Percentiles rank a stretch among this genome's conserved stretches.
Evolutionary conservation across 257 asterid species (phyloP).

Genomic region (Solanum paucissectum): DNA sequence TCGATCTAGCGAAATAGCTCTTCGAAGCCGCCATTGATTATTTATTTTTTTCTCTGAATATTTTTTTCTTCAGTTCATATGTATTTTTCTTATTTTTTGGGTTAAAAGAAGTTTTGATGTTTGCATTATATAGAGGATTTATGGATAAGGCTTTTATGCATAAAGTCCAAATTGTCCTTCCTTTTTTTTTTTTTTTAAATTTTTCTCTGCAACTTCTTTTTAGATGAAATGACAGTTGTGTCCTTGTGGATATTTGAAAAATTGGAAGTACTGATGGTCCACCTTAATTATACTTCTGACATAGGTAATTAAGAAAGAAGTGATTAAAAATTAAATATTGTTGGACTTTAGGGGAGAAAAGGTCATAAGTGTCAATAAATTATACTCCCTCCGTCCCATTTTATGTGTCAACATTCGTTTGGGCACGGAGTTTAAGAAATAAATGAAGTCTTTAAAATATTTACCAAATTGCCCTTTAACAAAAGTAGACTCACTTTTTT

Average conservation of each 20-base stretch:
- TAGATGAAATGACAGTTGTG: not conserved
- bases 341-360: not conserved
- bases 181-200: not conserved
- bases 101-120: conserved; percentile 4
- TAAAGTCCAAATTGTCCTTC: conserved; percentile 11
- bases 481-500: too few relatives aligned
- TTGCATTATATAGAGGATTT: conserved; percentile 37
- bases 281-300: not conserved
- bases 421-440: too few relatives aligned
- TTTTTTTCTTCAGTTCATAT: not conserved
- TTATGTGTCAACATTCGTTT: too few relatives aligned
- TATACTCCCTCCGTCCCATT: too few relatives aligned
- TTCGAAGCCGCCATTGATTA: conserved; percentile 63
- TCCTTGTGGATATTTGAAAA: not conserved
- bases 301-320: not conserved
- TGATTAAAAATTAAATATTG: not conserved
- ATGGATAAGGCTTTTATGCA: conserved; percentile 41
- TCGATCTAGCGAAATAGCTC: conserved; percentile 44
- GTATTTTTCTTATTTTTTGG: not conserved
- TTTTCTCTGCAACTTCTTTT: conserved; percentile 14
- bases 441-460: too few relatives aligned
- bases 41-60: too few relatives aligned
- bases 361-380: not conserved
- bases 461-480: too few relatives aligned
- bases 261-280: not conserved